A percentile compares a stretch with the other conserved stretches of the same genome.
phyloP scores from a whole-genome alignment of 83 land plant species.

The Picea engelmannii region DNA sequence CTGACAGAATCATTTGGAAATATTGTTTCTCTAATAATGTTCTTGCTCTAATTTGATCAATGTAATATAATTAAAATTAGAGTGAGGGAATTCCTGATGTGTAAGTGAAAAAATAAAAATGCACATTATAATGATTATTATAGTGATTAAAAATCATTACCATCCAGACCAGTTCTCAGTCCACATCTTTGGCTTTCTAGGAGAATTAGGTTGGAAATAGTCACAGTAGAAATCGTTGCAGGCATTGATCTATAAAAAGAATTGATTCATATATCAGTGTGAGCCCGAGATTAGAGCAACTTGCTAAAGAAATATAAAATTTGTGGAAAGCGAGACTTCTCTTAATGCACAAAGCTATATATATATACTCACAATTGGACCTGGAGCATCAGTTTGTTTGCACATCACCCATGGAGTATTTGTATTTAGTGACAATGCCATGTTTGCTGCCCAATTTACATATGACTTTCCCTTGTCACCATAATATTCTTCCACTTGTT shows the following conservation, averaged over 20 bases:
- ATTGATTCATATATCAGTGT: constrained; percentile 45
- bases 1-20: too few species aligned
- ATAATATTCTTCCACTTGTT: constrained; percentile 50
- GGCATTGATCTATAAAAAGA: constrained; percentile 67
- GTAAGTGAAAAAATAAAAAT: too few species aligned
- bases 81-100: too few species aligned
- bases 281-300: constrained; percentile 87
- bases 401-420: constrained; percentile 98
- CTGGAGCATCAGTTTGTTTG: constrained; percentile 78
- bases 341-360: too few species aligned
- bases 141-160: constrained; percentile 37
- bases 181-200: constrained; percentile 80
- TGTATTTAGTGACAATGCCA: constrained; percentile 62
- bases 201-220: constrained; percentile 56
- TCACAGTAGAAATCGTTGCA: constrained; percentile 96
- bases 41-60: too few species aligned
- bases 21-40: too few species aligned
- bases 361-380: constrained; percentile 49
- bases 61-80: too few species aligned
- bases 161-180: constrained; percentile 98
- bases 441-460: constrained; percentile 73
- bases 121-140: too few species aligned
- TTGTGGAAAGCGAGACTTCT: neutral
- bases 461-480: constrained; percentile 71
- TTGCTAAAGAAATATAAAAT: constrained; percentile 24